A percentile compares a stretch with the other conserved stretches of the same genome.
Evolutionary conservation across 2,329 filamentous ascomycete species (phyloP).

Genomic region (Cladosporium velox): DNA sequence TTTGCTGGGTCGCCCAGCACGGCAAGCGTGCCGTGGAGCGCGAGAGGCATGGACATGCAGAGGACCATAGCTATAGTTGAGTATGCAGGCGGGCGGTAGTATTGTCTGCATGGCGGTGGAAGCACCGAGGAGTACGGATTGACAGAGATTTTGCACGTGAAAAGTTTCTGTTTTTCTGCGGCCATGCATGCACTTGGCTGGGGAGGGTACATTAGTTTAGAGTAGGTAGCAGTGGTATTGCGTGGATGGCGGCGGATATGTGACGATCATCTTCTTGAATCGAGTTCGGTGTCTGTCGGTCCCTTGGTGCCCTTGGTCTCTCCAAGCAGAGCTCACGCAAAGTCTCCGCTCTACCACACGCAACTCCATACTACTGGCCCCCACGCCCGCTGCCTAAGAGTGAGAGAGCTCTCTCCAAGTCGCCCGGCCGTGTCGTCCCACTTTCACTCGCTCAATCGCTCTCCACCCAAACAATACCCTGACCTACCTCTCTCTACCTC

Average conservation of each 20-base stretch:
- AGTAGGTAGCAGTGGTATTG: not conserved
- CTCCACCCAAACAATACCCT: constrained; percentile 6
- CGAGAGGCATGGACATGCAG: not conserved
- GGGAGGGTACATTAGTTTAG: not conserved
- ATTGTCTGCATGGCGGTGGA: not conserved
- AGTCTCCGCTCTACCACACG: constrained; percentile 8
- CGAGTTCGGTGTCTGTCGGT: not conserved
- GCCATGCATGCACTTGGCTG: not conserved
- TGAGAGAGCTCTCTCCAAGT: not conserved
- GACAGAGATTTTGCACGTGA: constrained; percentile 8
- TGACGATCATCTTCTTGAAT: not conserved
- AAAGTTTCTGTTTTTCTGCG: constrained; percentile 1
- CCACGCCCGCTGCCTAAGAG: not conserved
- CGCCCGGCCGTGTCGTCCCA: constrained; percentile 7
- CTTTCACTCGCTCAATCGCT: not conserved
- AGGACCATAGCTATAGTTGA: not conserved
- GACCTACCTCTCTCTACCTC: not conserved
- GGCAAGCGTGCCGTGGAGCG: constrained; percentile 10
- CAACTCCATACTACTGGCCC: not conserved
- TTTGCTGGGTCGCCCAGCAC: constrained; percentile 1
- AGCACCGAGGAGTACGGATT: not conserved
- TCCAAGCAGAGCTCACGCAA: not conserved
- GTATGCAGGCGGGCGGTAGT: not conserved
- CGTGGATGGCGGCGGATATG: constrained; percentile 1
- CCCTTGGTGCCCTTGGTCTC: not conserved